A percentile compares a stretch with the other conserved stretches of the same genome.
Evolutionary conservation across 768 basidiomycete species (phyloP).

Genomic region (Boletellus sp.): DNA sequence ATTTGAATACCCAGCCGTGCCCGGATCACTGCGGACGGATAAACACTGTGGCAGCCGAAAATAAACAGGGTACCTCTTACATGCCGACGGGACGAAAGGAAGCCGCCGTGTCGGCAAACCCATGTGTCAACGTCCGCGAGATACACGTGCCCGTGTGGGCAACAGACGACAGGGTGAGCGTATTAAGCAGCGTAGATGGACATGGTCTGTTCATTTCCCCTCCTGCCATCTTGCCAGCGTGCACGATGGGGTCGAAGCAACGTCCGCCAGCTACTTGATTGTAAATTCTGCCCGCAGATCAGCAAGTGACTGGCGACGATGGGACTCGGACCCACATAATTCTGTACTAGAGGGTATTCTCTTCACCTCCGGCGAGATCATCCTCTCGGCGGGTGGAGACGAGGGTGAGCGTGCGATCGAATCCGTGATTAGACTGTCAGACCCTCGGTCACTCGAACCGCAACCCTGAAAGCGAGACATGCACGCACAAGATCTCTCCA

Average conservation of each 20-base stretch:
- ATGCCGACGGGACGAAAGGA: no score
- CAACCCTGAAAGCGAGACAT: conserved; percentile 5
- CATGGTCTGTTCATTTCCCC: conserved; percentile 5
- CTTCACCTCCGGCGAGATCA: conserved; percentile 30
- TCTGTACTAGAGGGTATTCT: conserved; percentile 13
- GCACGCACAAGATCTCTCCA: conserved; percentile 71
- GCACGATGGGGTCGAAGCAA: conserved; percentile 7
- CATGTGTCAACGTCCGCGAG: no score
- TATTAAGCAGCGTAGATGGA: conserved; percentile 6
- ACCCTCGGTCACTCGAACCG: conserved; percentile 10
- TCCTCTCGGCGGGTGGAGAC: conserved; percentile 54
- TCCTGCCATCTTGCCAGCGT: conserved; percentile 14
- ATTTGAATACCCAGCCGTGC: no score
- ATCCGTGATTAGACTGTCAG: conserved; percentile 66
- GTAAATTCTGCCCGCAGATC: conserved; percentile 20
- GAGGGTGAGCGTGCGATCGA: conserved; percentile 61
- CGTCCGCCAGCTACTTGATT: conserved; percentile 1
- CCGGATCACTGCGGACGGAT: no score
- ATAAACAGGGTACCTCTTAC: no score
- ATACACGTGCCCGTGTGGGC: no score
- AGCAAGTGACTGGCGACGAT: neutral
- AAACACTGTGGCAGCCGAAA: no score
- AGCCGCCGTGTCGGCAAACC: no score
- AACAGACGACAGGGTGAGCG: no score
- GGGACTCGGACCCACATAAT: conserved; percentile 13